Base-by-base conservation (phyloP, 225 moss, liverwort and hornwort genomes). In the Marchantia paleacea region DNA sequence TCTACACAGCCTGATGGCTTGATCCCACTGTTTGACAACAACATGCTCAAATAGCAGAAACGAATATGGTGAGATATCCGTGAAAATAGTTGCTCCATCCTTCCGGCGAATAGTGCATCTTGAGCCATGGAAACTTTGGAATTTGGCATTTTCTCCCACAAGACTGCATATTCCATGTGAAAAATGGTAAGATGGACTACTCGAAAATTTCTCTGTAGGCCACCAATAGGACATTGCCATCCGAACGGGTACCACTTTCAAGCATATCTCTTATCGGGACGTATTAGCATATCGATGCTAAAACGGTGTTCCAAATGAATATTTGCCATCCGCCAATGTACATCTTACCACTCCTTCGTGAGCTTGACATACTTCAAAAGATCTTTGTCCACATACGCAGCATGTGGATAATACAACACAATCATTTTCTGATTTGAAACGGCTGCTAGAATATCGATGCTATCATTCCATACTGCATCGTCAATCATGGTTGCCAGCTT, bases 401-500 rank as follows among this genome's bases (percentile, higher is more conserved):
- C 90, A 68, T 95, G 92, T 49, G 97, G 95, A 67, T 93, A 92
- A 54, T 90, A 97, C 97, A 93, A 97, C 47, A 95, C 80, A 12
- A 93, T 88, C 75, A 99, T 77, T 61, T 87, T 92, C 72, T 85
- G 90, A 75, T 95, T 90, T 25, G 79, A 85, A n/a, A 92, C 51
- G 50, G 89, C 86, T 76, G 90, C 87, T 80, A 99, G 77, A 83
- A 95, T 83, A 53, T 95, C 90, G 26, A 85, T 83, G 78, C 78
- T 79, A 13, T 99, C 97, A 87, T 94, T 94, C 97, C 97, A 99
- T 78, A 95, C 83, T 75, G 78, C 87, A 69, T 89, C 91, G 73
- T 89, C 90, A 22, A 95, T 90, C 93, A 95, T 90, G 29, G 90
- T 83, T 75, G 90, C 97, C 70, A 99, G 70, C 80, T 99, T 99